These are phyloP conservation scores for Cetradonia linearis DNA, from an alignment of 495 filamentous ascomycete genomes.

Conservation along the genomic window DNA sequence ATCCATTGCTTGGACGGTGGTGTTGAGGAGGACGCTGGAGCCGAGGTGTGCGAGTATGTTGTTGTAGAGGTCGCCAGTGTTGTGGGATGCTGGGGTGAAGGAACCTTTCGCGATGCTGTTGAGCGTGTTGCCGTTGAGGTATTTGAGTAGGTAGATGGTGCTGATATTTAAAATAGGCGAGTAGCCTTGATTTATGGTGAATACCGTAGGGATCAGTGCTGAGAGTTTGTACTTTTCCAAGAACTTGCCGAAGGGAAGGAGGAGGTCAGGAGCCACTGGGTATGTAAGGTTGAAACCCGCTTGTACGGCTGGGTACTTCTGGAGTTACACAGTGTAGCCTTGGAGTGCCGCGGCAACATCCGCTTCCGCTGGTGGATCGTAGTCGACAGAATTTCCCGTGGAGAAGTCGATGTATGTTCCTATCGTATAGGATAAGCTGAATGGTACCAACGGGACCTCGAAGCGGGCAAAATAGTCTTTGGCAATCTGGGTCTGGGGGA, in stretches of 20 bases:
- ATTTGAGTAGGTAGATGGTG: constrained; percentile 29
- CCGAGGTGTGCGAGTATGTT: constrained; percentile 29
- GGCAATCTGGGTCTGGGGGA: constrained; percentile 31
- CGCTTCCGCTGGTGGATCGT: constrained; percentile 22
- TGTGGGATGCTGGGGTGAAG: constrained; percentile 28
- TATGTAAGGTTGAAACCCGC: constrained; percentile 35
- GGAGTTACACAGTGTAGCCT: constrained; percentile 27
- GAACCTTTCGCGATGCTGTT: constrained; percentile 22
- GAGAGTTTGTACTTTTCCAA: constrained; percentile 33
- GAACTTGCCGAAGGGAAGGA: constrained; percentile 36
- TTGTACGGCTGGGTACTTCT: constrained; percentile 34
- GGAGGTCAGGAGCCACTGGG: constrained; percentile 34
- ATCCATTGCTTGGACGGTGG: constrained; percentile 27
- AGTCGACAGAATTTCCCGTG: constrained; percentile 24
- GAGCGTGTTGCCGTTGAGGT: constrained; percentile 3
- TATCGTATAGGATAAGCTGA: not conserved
- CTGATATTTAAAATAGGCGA: constrained; percentile 32
- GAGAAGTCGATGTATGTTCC: constrained; percentile 21
- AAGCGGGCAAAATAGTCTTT: constrained; percentile 34
- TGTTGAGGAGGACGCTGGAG: constrained; percentile 25
- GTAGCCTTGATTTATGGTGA: constrained; percentile 29
- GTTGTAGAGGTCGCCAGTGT: constrained; percentile 37
- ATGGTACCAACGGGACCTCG: constrained; percentile 21
- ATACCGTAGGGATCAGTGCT: constrained; percentile 26
- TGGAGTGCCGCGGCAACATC: constrained; percentile 21